These are phyloP conservation scores for Canavalia ensiformis DNA, from an alignment of 306 rosid species.

Conservation along the genomic window DNA sequence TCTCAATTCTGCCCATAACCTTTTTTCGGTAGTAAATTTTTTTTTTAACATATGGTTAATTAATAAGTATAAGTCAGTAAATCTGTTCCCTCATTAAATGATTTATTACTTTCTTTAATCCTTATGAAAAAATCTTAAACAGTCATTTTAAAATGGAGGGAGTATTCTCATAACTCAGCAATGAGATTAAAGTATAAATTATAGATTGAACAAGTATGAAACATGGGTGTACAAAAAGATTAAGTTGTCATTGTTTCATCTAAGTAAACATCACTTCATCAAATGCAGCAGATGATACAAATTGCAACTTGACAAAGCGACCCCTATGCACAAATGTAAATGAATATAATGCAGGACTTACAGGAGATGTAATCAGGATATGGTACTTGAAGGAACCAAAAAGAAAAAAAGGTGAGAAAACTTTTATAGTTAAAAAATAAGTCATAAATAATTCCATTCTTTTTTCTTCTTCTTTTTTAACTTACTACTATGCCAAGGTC, in stretches of 20 bases:
- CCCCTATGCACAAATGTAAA: slow-evolving; percentile 89
- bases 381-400: slow-evolving; percentile 47
- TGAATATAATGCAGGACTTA: slow-evolving; percentile 78
- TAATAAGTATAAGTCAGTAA: too few species aligned
- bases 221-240: slow-evolving; percentile 51
- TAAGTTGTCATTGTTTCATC: slow-evolving; percentile 57
- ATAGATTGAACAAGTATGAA: slow-evolving; percentile 40
- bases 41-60: too few species aligned
- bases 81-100: too few species aligned
- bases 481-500: slow-evolving; percentile 62
- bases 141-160: too few species aligned
- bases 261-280: slow-evolving; percentile 56
- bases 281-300: slow-evolving; percentile 68
- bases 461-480: slow-evolving; percentile 31
- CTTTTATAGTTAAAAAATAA: slow-evolving; percentile 62
- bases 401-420: slow-evolving; percentile 39
- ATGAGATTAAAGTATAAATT: slow-evolving; percentile 28
- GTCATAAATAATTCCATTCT: slow-evolving; percentile 59
- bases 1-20: too few species aligned
- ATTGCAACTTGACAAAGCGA: slow-evolving; percentile 70
- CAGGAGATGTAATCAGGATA: slow-evolving; percentile 66
- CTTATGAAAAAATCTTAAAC: too few species aligned
- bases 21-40: too few species aligned
- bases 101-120: too few species aligned
- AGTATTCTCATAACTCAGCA: not conserved